A percentile compares a stretch with the other conserved stretches of the same genome.
phyloP scores from a whole-genome alignment of 352 stramenopile genomes.

The Saprolegnia parasitica region DNA sequence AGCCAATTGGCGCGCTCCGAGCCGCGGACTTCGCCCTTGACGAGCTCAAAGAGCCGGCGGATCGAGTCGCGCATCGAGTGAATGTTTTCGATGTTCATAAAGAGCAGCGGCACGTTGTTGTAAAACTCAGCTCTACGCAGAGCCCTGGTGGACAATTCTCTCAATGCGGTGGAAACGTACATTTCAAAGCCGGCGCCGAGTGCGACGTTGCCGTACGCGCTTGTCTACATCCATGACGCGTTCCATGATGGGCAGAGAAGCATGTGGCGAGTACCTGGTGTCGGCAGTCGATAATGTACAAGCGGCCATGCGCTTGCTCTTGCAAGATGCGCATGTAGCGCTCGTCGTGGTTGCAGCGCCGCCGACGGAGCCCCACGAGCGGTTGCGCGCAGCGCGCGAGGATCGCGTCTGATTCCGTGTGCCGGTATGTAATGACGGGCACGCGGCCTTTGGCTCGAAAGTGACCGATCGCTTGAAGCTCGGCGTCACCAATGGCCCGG shows the following conservation, averaged over 20 bases:
- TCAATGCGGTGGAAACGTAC: slow-evolving; percentile 43
- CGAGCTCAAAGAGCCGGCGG: slow-evolving; percentile 72
- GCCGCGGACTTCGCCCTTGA: slow-evolving; percentile 78
- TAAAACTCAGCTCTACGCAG: slow-evolving; percentile 73
- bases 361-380: slow-evolving; percentile 91
- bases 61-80: slow-evolving; percentile 88
- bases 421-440: slow-evolving; percentile 87
- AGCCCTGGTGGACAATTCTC: slow-evolving; percentile 29
- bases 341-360: slow-evolving; percentile 90
- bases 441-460: slow-evolving; percentile 92
- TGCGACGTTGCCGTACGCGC: slow-evolving; percentile 76
- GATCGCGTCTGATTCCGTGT: slow-evolving; percentile 80
- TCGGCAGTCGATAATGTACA: slow-evolving; percentile 77
- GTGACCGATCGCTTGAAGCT: slow-evolving; percentile 78
- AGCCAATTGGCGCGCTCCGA: slow-evolving; percentile 76
- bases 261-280: slow-evolving; percentile 42
- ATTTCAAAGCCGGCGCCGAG: slow-evolving; percentile 81
- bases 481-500: slow-evolving; percentile 85
- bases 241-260: background rate
- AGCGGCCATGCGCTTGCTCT: slow-evolving; percentile 50
- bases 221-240: slow-evolving; percentile 39
- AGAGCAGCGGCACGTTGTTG: slow-evolving; percentile 65
- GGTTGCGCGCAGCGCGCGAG: slow-evolving; percentile 93
- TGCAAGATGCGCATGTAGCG: slow-evolving; percentile 56
- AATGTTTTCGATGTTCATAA: slow-evolving; percentile 92